Percentiles rank a stretch among this genome's conserved stretches.
Conservation (phyloP, 2,329 filamentous ascomycete species). For the Trichoderma citrinoviride region DNA sequence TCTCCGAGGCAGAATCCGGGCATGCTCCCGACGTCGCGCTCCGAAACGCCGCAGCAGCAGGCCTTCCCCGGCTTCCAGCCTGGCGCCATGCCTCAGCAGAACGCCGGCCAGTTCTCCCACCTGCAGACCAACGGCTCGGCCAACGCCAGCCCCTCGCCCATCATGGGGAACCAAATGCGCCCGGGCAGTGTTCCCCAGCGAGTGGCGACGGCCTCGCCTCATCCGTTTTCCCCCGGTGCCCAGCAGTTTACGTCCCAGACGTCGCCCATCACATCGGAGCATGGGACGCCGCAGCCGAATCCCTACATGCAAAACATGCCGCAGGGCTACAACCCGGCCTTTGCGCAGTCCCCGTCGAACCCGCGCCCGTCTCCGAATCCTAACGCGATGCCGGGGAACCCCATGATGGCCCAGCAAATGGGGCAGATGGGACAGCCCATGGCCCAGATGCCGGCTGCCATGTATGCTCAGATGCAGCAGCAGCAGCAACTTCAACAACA, state of each 20-base stretch:
- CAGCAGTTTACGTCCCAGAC: constrained; percentile 70
- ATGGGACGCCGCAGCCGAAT: constrained; percentile 71
- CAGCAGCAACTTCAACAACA: constrained; percentile 42
- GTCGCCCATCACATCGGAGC: constrained; percentile 74
- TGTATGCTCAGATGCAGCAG: constrained; percentile 43
- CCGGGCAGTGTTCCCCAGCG: constrained; percentile 70
- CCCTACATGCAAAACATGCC: constrained; percentile 64
- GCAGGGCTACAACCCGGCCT: constrained; percentile 58
- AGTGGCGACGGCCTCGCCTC: constrained; percentile 88
- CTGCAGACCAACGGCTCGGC: constrained; percentile 75
- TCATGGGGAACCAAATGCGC: constrained; percentile 78
- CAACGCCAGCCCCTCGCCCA: constrained; percentile 88
- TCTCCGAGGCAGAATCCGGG: constrained; percentile 75
- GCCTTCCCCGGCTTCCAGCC: constrained; percentile 69
- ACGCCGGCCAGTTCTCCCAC: constrained; percentile 72
- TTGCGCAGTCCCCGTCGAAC: constrained; percentile 55
- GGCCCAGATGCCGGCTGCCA: constrained; percentile 46
- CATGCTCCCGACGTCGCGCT: constrained; percentile 77
- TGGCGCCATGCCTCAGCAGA: constrained; percentile 58
- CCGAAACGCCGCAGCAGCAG: constrained; percentile 84
- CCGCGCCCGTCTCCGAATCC: constrained; percentile 55
- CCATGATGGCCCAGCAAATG: constrained; percentile 56
- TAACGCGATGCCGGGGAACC: constrained; percentile 49
- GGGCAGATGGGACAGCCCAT: constrained; percentile 47
- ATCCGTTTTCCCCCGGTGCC: constrained; percentile 77